Evolutionary conservation across 2,329 filamentous ascomycete species (phyloP).

Genomic region (Stylonectria norvegica): DNA sequence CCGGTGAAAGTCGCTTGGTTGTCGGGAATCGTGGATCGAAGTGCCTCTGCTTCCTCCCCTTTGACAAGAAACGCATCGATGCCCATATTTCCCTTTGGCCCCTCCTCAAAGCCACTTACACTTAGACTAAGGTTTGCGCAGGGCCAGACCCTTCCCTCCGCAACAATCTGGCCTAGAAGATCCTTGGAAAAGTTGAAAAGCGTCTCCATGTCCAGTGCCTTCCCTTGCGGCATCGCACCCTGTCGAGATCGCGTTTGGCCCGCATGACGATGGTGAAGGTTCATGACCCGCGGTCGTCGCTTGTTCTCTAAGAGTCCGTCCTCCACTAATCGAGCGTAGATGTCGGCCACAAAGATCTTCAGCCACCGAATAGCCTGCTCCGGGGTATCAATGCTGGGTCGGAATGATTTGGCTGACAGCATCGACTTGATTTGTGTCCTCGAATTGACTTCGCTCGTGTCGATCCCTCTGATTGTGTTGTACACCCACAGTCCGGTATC

Average conservation of each 20-base stretch:
- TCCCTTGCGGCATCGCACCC: conserved; percentile 72
- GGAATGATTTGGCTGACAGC: conserved; percentile 93
- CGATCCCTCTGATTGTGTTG: conserved; percentile 78
- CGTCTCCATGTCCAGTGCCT: conserved; percentile 64
- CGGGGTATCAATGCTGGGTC: conserved; percentile 72
- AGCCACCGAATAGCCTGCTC: conserved; percentile 85
- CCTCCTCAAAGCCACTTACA: conserved; percentile 90
- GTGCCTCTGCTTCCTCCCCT: conserved; percentile 58
- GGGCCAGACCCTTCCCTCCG: conserved; percentile 80
- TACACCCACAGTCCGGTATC: conserved; percentile 86
- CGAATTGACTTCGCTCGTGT: conserved; percentile 83
- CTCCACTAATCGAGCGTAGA: conserved; percentile 83
- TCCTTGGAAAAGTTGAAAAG: conserved; percentile 74
- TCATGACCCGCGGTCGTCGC: conserved; percentile 80
- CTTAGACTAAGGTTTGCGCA: conserved; percentile 87
- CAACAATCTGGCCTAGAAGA: conserved; percentile 72
- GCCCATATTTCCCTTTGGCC: conserved; percentile 75
- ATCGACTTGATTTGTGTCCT: conserved; percentile 95
- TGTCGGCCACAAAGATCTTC: conserved; percentile 86
- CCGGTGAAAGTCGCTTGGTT: conserved; percentile 17
- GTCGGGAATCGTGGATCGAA: conserved; percentile 21
- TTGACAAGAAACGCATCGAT: conserved; percentile 85
- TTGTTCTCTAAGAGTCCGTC: conserved; percentile 87
- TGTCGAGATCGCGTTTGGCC: conserved; percentile 72
- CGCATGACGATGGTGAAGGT: conserved; percentile 74